Evolutionary conservation across 768 basidiomycete species (phyloP).

Genomic region (Suillus fuscotomentosus): DNA sequence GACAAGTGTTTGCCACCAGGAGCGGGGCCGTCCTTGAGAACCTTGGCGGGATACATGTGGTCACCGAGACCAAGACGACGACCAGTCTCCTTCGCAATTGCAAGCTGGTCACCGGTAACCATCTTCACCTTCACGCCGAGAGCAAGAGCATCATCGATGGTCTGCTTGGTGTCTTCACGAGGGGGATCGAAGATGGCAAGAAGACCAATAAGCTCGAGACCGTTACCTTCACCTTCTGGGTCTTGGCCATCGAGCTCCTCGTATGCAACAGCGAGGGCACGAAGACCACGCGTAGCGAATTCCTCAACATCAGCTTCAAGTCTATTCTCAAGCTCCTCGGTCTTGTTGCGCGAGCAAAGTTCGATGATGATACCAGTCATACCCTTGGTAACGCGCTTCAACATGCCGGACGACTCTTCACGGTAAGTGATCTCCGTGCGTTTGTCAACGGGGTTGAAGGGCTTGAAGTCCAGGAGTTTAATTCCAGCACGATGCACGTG

Average conservation of each 20-base stretch:
- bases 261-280: conserved; percentile 91
- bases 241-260: conserved; percentile 89
- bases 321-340: conserved; percentile 83
- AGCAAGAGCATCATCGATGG: conserved; percentile 93
- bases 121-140: conserved; percentile 99
- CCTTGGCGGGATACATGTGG: conserved; percentile 99
- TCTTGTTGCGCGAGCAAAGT: conserved; percentile 97
- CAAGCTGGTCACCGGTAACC: conserved; percentile 99
- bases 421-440: conserved; percentile 98
- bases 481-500: conserved; percentile 86
- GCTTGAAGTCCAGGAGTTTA: conserved; percentile 97
- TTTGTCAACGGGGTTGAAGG: conserved; percentile 99
- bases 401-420: conserved; percentile 90
- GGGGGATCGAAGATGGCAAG: conserved; percentile 98
- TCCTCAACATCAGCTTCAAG: conserved; percentile 97
- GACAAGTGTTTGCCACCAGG: conserved; percentile 80
- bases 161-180: conserved; percentile 97
- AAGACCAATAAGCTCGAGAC: conserved; percentile 96
- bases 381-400: conserved; percentile 99
- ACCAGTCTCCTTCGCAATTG: conserved; percentile 98
- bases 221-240: conserved; percentile 85
- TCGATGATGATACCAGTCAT: conserved; percentile 99
- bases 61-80: conserved; percentile 97
- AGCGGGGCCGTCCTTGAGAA: conserved; percentile 94
- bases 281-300: conserved; percentile 93